phyloP scores from a whole-genome alignment of 208 protist species.

The Acanthamoeba lugdunensis region DNA sequence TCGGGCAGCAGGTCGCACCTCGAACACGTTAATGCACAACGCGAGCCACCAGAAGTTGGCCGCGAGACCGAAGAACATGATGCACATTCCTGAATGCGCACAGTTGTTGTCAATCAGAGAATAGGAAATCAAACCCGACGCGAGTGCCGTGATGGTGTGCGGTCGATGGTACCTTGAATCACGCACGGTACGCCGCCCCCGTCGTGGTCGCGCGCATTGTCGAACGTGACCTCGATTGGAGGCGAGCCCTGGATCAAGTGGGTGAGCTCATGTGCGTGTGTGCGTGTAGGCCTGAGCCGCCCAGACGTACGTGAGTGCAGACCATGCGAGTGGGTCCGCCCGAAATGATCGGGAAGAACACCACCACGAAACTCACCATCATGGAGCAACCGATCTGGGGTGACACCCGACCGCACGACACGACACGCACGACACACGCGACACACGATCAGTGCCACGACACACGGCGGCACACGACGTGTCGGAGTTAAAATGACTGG shows the following conservation, averaged over 20 bases:
- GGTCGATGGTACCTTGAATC: not conserved
- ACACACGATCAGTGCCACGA: too few relatives aligned
- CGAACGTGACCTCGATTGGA: slow-evolving; percentile 26
- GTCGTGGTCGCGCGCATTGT: slow-evolving; percentile 26
- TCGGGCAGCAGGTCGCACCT: not conserved
- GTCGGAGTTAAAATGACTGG: too few relatives aligned
- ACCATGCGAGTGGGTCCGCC: slow-evolving; percentile 42
- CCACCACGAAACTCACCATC: not conserved
- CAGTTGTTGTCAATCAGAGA: too few relatives aligned
- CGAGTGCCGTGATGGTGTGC: too few relatives aligned
- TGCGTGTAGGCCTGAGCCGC: not conserved
- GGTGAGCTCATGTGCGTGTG: too few relatives aligned
- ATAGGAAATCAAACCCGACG: too few relatives aligned
- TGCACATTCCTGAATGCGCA: not conserved
- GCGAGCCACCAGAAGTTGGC: slow-evolving; percentile 66
- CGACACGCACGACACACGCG: too few relatives aligned
- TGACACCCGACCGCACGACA: too few relatives aligned
- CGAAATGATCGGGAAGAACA: slow-evolving; percentile 34
- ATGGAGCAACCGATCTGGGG: slow-evolving; percentile 19
- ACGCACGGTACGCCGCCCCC: slow-evolving; percentile 43
- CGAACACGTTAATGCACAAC: slow-evolving; percentile 52
- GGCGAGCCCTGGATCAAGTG: not conserved
- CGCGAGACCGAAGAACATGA: slow-evolving; percentile 37
- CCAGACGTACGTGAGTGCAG: not conserved
- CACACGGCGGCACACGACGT: too few relatives aligned